phyloP scores from a whole-genome alignment of 768 basidiomycete species.

The Podaxis rugospora region DNA sequence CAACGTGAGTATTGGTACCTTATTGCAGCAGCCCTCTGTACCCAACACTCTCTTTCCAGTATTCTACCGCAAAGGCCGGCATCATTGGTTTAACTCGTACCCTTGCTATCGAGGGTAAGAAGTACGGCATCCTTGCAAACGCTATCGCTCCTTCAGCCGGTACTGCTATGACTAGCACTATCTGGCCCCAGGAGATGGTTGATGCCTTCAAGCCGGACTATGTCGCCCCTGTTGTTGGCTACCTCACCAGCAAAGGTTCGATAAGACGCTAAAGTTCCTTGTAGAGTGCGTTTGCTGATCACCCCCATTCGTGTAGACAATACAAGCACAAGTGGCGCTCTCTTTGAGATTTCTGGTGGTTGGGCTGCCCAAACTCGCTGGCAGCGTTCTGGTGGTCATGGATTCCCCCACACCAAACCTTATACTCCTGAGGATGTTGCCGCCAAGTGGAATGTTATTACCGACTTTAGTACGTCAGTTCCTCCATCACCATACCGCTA shows the following conservation, averaged over 20 bases:
- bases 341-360: slow-evolving; percentile 88
- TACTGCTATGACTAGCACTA: slow-evolving; percentile 86
- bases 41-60: slow-evolving; percentile 35
- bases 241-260: slow-evolving; percentile 70
- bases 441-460: slow-evolving; percentile 78
- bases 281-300: background rate
- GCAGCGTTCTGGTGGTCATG: slow-evolving; percentile 85
- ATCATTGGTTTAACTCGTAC: slow-evolving; percentile 89
- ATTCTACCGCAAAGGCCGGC: slow-evolving; percentile 89
- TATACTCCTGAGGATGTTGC: slow-evolving; percentile 80
- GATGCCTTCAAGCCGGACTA: slow-evolving; percentile 94
- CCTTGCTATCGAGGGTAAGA: slow-evolving; percentile 86
- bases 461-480: slow-evolving; percentile 64
- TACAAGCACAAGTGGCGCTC: slow-evolving; percentile 58
- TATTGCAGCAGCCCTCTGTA: background rate
- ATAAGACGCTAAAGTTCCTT: background rate
- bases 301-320: slow-evolving; percentile 46
- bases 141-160: slow-evolving; percentile 84
- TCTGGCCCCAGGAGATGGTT: slow-evolving; percentile 84
- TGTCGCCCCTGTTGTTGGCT: slow-evolving; percentile 91
- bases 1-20: slow-evolving; percentile 46
- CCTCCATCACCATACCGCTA: background rate
- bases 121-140: slow-evolving; percentile 89
- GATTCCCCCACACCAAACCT: slow-evolving; percentile 76
- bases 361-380: slow-evolving; percentile 93